Percentiles rank a stretch among this genome's conserved stretches.
phyloP scores from a whole-genome alignment of 1,284 basidiomycete species.

The Inonotus hispidus region DNA sequence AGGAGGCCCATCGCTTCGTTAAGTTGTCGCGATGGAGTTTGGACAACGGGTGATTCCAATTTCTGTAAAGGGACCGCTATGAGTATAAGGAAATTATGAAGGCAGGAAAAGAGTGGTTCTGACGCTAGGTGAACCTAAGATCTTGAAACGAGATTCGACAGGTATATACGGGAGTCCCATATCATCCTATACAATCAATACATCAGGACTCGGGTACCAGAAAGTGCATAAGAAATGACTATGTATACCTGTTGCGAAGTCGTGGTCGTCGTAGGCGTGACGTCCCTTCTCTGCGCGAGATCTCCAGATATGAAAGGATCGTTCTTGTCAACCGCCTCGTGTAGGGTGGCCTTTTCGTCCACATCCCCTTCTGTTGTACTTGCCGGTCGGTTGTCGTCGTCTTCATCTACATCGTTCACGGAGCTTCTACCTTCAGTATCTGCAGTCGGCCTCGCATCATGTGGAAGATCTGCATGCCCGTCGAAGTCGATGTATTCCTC shows the following conservation, averaged over 20 bases:
- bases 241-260: slow-evolving; percentile 9
- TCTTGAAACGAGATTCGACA: slow-evolving; percentile 4
- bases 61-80: slow-evolving; percentile 6
- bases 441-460: not conserved
- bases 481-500: slow-evolving; percentile 16
- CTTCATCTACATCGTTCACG: not conserved
- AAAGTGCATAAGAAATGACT: not conserved
- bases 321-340: not conserved
- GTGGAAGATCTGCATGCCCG: slow-evolving; percentile 7
- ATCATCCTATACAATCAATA: slow-evolving; percentile 4
- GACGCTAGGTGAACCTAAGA: slow-evolving; percentile 13
- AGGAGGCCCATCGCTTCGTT: slow-evolving; percentile 31
- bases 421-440: not conserved
- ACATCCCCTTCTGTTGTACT: not conserved
- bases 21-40: slow-evolving; percentile 28
- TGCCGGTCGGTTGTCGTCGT: too few relatives aligned
- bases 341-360: not conserved
- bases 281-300: not conserved
- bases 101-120: not conserved
- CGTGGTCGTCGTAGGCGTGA: slow-evolving; percentile 10
- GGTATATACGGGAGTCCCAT: slow-evolving; percentile 5
- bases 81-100: not conserved
- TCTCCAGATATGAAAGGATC: slow-evolving; percentile 9
- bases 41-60: slow-evolving; percentile 14
- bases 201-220: not conserved